Base-by-base conservation (phyloP, 768 basidiomycete genomes). In the Termitomyces sp. region DNA sequence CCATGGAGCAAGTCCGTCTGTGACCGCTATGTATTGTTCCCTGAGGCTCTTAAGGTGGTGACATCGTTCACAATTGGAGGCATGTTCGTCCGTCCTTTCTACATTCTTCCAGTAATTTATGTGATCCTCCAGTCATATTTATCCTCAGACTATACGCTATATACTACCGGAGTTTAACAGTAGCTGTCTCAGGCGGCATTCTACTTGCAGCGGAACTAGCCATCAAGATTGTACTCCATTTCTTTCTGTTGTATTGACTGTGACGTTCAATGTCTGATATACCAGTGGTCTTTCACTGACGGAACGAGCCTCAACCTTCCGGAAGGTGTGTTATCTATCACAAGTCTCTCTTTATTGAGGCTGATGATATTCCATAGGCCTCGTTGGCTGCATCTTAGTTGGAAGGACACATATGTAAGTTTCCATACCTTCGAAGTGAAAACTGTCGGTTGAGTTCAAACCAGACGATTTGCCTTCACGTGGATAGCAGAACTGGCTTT, bases 401-500 rank as follows among this genome's bases (percentile, higher is more conserved):
- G 53, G 53, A 17, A 25, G 17, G 29, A 31, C 29, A 4, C 3
- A 17, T 12, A 31, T 31, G 53, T 54, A 9, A 54, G 53, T 40
- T 11, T 37, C 29, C 34, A 11, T 11, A 17, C 17, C 5, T 29
- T 5, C 5, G 10, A 4, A 0, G 38, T 54, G 3, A 20, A 12
- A 20, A 1, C 36, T 10, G 10, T 38, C 37, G 36, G 14, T 9
- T 20, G n/a, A n/a, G 45, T 17, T 37, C 31, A 43, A 5, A 11
- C 4, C 55, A 76, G 75, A 2, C 72, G 76, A 10, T 72, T 77
- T 60, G 70, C 67, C 4, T 73, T 70, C 43, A 75, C 73, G 6
- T 77, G 75, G 75, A 70, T 76, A 15, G 72, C 73, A n/a, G 76
- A 77, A 51, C 66, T 76, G 3, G 61, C 68, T 15, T 77, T 77